Base-by-base conservation (phyloP, 352 stramenopile genomes). In the Pythium oligandrum region DNA sequence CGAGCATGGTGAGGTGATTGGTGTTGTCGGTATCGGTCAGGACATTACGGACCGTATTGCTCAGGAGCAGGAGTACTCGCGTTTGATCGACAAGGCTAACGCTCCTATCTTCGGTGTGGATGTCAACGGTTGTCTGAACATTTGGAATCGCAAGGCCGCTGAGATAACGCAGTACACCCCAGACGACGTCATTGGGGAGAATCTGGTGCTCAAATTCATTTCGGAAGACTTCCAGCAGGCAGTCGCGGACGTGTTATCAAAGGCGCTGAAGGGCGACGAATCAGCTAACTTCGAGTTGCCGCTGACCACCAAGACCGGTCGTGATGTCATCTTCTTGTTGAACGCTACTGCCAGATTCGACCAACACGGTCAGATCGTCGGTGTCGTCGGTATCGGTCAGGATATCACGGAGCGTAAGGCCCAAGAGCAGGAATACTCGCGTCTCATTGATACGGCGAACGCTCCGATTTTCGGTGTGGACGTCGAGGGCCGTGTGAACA, bases 81-180 rank as follows among this genome's bases (percentile, higher is more conserved):
- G 50, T 43, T 9, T 56, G 39, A 67, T 70, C 17, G 56, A 66
- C 34, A 64, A 42, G n/a, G 56, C 57, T 2, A 66, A 66, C 38
- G 71, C 71, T 6, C 71, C 71, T 8, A 81, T 81, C n/a, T 92
- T 95, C 61, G 83, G 81, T 43, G 68, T 93, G 0, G 82, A 96
- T 59, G 55, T 30, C 37, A 62, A 79, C 26, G 73, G 81, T 32
- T 55, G 67, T 4, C 78, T 87, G 11, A 86, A 86, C 48, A 83
- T 86, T 40, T 84, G 78, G 78, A 88, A 91, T 49, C 62, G 80
- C 40, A 85, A 87, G 52, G 80, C 71, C 32, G 68, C 67, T 5
- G 68, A 91, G 51, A 80, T 89, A n/a, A n/a, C n/a, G n/a, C n/a
- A 92, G 57, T 96, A 90, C 61, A 63, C 63, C 3, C 75, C 80